Evolutionary conservation across 441 rosid genomes (phyloP).

Genomic region (Adansonia madagascariensis): DNA sequence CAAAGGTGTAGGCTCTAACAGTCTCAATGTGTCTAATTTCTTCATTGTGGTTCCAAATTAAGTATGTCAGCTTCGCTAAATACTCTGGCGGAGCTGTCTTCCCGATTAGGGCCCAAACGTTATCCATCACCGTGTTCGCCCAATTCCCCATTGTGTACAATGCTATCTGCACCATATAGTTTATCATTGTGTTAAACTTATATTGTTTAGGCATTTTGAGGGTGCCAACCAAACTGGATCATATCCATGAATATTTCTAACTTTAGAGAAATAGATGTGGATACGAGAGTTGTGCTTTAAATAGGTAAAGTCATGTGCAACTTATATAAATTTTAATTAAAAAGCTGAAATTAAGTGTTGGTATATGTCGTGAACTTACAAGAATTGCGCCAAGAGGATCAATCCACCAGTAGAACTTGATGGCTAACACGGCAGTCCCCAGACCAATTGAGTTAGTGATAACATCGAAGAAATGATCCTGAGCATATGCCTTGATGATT

Average conservation of each 20-base stretch:
- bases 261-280: too few species aligned
- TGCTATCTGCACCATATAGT: constrained; percentile 42
- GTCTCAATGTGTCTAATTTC: constrained; percentile 53
- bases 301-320: neutral
- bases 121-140: constrained; percentile 53
- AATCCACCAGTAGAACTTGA: constrained; percentile 54
- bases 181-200: neutral
- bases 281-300: neutral
- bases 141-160: constrained; percentile 51
- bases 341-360: too few species aligned
- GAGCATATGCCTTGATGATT: constrained; percentile 54
- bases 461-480: constrained; percentile 64
- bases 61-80: constrained; percentile 50
- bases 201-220: neutral
- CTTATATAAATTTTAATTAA: neutral
- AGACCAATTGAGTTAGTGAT: constrained; percentile 57
- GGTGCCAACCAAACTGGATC: too few species aligned
- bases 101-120: constrained; percentile 50
- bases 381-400: constrained; percentile 57
- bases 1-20: constrained; percentile 58
- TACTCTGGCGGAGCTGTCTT: constrained; percentile 59
- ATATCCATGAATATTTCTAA: too few species aligned
- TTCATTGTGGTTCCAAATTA: constrained; percentile 59
- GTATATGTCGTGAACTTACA: constrained; percentile 33
- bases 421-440: constrained; percentile 45